phyloP scores from a whole-genome alignment of 805 yeast genomes.

The Metschnikowia peoriensis region DNA sequence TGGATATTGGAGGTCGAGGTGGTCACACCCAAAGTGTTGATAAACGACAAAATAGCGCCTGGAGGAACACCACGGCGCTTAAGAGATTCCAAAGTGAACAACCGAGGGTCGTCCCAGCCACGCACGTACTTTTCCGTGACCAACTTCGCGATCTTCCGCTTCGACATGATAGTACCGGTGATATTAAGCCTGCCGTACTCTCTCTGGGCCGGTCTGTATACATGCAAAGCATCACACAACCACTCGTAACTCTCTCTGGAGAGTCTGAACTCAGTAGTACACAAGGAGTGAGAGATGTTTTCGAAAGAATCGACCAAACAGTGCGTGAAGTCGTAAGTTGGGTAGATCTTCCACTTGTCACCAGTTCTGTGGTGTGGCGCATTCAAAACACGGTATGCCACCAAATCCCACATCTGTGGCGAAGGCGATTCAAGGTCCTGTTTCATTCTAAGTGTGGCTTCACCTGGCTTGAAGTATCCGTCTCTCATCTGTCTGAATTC shows the following conservation, averaged over 20 bases:
- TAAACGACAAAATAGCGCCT: conserved; percentile 90
- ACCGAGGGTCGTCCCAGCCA: conserved; percentile 98
- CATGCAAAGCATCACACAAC: conserved; percentile 94
- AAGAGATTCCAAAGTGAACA: conserved; percentile 90
- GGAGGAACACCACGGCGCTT: conserved; percentile 99
- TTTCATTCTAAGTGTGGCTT: conserved; percentile 95
- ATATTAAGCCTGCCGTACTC: conserved; percentile 96
- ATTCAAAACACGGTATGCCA: conserved; percentile 91
- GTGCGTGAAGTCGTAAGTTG: conserved; percentile 98
- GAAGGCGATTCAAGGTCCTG: conserved; percentile 86
- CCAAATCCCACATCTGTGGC: conserved; percentile 99
- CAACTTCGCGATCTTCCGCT: conserved; percentile 91
- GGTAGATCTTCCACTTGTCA: conserved; percentile 94
- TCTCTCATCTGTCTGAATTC: conserved; percentile 91
- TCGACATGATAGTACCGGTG: conserved; percentile 91
- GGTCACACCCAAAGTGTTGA: conserved; percentile 95
- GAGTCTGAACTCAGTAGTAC: conserved; percentile 92
- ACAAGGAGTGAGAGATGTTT: conserved; percentile 91
- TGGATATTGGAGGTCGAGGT: conserved; percentile 92
- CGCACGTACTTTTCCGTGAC: conserved; percentile 80
- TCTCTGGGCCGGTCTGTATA: conserved; percentile 97
- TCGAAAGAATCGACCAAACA: conserved; percentile 98
- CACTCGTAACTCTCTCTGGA: conserved; percentile 97
- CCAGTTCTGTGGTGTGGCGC: conserved; percentile 97
- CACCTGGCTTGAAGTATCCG: conserved; percentile 84